phyloP scores from a whole-genome alignment of 768 basidiomycete genomes.

The Hemileccinum impolitum region DNA sequence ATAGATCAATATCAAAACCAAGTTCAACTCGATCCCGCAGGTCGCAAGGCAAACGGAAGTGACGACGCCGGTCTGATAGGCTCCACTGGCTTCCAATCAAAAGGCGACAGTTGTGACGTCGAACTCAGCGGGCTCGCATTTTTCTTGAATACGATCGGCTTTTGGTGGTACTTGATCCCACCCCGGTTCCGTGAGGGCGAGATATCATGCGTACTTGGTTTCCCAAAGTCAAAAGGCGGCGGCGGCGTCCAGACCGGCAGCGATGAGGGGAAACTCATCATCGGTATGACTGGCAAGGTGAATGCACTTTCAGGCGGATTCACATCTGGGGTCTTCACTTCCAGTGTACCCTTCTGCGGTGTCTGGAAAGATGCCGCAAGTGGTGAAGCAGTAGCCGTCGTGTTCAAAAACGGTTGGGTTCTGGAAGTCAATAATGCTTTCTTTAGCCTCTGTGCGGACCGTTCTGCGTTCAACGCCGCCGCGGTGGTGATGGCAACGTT shows the following conservation, averaged over 20 bases:
- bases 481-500: constrained; percentile 73
- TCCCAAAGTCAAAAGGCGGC: constrained; percentile 14
- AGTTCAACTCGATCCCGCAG: constrained; percentile 12
- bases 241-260: constrained; percentile 23
- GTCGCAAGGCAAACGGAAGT: constrained; percentile 25
- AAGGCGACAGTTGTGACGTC: constrained; percentile 11
- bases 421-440: constrained; percentile 58
- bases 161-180: constrained; percentile 33
- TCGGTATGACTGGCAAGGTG: constrained; percentile 16
- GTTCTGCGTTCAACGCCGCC: constrained; percentile 78
- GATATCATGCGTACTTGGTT: constrained; percentile 9
- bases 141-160: constrained; percentile 33
- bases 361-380: constrained; percentile 27
- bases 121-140: constrained; percentile 5
- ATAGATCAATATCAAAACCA: background rate
- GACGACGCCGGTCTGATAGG: constrained; percentile 19
- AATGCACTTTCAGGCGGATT: constrained; percentile 2
- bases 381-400: constrained; percentile 34
- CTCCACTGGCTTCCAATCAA: constrained; percentile 27
- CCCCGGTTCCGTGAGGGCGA: constrained; percentile 24
- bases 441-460: constrained; percentile 69
- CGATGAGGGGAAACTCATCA: constrained; percentile 24
- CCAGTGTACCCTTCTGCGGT: constrained; percentile 22
- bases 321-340: background rate
- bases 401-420: constrained; percentile 65